Evolutionary conservation across 768 basidiomycete genomes (phyloP), one percentile per base, ranked within the genome.

Genomic region (Cubamyces sp.): DNA sequence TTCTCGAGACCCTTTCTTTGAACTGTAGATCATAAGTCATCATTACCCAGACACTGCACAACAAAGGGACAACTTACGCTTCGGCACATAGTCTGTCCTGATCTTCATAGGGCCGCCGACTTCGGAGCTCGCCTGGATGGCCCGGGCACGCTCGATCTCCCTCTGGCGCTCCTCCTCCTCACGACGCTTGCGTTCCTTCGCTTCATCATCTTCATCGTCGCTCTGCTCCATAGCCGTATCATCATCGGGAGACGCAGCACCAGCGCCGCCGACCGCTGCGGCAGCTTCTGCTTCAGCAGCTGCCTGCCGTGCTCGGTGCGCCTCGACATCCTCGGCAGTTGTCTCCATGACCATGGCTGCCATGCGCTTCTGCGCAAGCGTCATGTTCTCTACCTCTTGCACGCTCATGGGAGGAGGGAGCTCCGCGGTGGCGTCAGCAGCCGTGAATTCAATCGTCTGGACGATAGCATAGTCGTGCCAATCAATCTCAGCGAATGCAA

Each of bases 401-500:
- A 97, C 86, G 67, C 86, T 95, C 90, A 97, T 98, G 0, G 97
- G 97, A n/a, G 92, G 88, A 12, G 96, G 97, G 25, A 99, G 81
- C 70, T 98, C 96, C 12, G 92, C 86, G 42, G 87, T 87, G 57
- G 92, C 87, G 72, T 99, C 97, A 8, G 91, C 92, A 37, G 87
- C 85, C 16, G 97, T 98, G 71, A 98, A 99, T 71, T 99, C 97
- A 68, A 97, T 95, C 19, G 95, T 97, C 72, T 98, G 94, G 6
- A 98, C 97, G 58, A 97, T 93, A 42, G 95, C 94, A 77, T 97
- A 98, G 73, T 98, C 97, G 70, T 99, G 94, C 97, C 97, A 99
- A 72, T 99, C 97, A 68, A 99, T 98, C 72, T 96, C 93, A 46
- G 94, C 93, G 71, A 97, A 96, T 5, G 96, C 96, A 75, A 87